Percentiles rank a stretch among this genome's conserved stretches.
phyloP scores from a whole-genome alignment of 768 basidiomycete genomes.

The Hericium rajendrae region DNA sequence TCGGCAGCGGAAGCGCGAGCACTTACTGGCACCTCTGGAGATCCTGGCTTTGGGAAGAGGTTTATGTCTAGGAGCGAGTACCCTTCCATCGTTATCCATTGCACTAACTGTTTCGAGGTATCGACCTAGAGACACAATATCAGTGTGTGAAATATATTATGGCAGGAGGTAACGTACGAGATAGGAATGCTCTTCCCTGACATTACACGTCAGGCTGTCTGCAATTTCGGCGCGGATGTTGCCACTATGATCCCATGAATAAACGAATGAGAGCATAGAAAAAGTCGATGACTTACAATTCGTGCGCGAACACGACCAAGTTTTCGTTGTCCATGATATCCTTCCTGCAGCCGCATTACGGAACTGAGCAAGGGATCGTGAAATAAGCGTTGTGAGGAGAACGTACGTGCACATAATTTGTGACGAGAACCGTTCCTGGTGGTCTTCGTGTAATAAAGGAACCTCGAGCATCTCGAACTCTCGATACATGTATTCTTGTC shows the following conservation, averaged over 20 bases:
- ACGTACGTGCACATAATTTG: slow-evolving; percentile 89
- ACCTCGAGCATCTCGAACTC: slow-evolving; percentile 72
- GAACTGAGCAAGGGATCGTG: neutral
- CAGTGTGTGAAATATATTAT: neutral
- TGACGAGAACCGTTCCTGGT: slow-evolving; percentile 65
- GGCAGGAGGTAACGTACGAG: slow-evolving; percentile 39
- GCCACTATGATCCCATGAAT: slow-evolving; percentile 42
- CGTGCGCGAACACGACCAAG: slow-evolving; percentile 83
- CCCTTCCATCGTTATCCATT: slow-evolving; percentile 58
- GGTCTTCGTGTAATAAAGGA: slow-evolving; percentile 56
- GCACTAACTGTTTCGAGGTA: slow-evolving; percentile 68
- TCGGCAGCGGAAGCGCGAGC: neutral
- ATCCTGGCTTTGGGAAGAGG: slow-evolving; percentile 45
- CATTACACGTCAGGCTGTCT: slow-evolving; percentile 59
- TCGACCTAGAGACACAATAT: slow-evolving; percentile 57
- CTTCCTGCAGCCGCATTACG: slow-evolving; percentile 31
- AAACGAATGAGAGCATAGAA: neutral
- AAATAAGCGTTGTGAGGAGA: no score
- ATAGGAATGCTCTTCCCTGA: slow-evolving; percentile 75
- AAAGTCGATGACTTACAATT: slow-evolving; percentile 58
- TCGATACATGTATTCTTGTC: slow-evolving; percentile 76
- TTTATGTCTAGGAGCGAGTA: slow-evolving; percentile 85
- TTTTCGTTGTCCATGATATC: slow-evolving; percentile 74
- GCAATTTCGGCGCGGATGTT: slow-evolving; percentile 81
- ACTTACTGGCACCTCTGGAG: slow-evolving; percentile 10